Conservation (phyloP, 805 yeast genomes). For the Candida qinlingensis region DNA sequence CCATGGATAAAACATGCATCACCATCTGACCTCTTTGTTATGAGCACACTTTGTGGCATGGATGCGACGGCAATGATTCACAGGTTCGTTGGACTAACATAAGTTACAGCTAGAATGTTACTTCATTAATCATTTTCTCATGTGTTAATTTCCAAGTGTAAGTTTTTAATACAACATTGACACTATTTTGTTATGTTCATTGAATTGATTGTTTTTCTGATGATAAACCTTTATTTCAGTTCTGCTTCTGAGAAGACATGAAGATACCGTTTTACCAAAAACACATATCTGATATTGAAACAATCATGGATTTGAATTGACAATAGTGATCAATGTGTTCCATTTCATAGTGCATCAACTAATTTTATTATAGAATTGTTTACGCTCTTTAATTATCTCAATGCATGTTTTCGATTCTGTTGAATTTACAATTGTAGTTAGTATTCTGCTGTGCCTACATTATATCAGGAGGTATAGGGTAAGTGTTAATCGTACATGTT, state of each 20-base stretch:
- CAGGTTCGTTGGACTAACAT: not conserved
- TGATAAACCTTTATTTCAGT: constrained; percentile 71
- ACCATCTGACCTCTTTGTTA: constrained; percentile 72
- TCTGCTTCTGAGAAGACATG: constrained; percentile 91
- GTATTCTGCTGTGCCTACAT: too few species aligned
- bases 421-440: too few species aligned
- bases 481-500: too few species aligned
- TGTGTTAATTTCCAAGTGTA: too few species aligned
- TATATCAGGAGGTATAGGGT: too few species aligned
- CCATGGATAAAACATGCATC: constrained; percentile 92
- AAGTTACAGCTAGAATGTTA: not conserved
- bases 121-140: too few species aligned
- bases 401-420: too few species aligned
- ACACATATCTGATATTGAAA: constrained; percentile 28
- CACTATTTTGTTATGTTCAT: constrained; percentile 2
- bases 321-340: too few species aligned
- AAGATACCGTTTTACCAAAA: constrained; percentile 70
- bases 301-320: not conserved
- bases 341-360: too few species aligned
- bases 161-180: not conserved
- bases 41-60: not conserved
- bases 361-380: too few species aligned
- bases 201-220: constrained; percentile 33
- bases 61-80: not conserved
- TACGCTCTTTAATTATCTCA: too few species aligned